Conservation (phyloP, 495 filamentous ascomycete genomes). For the Parathielavia hyrcaniae region DNA sequence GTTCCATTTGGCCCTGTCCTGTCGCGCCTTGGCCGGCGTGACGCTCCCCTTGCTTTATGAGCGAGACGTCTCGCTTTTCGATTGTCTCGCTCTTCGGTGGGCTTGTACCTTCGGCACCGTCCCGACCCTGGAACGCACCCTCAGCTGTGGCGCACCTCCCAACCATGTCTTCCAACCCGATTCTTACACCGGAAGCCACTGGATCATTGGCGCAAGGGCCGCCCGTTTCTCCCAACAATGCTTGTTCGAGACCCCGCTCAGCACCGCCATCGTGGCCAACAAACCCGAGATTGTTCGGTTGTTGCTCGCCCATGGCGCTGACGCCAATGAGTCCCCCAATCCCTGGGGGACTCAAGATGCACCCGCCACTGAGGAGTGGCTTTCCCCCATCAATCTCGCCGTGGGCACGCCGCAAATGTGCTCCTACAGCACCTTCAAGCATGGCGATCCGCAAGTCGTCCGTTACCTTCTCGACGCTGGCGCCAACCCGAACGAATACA, state of each 20-base stretch:
- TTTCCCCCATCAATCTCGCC: conserved; percentile 7
- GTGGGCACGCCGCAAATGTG: not conserved
- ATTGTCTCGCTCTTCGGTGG: conserved; percentile 22
- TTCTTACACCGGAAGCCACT: conserved; percentile 4
- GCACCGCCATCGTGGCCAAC: conserved; percentile 12
- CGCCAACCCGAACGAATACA: conserved; percentile 18
- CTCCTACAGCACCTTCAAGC: not conserved
- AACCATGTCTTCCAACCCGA: conserved; percentile 2
- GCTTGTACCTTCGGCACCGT: conserved; percentile 17
- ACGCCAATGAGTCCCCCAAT: conserved; percentile 1
- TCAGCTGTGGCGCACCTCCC: conserved; percentile 12
- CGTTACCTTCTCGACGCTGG: conserved; percentile 17
- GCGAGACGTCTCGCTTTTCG: conserved; percentile 18
- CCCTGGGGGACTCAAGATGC: not conserved
- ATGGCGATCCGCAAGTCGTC: conserved; percentile 11
- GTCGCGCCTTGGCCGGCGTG: conserved; percentile 4
- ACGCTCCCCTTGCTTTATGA: conserved; percentile 9
- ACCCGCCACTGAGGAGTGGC: no score
- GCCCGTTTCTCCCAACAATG: not conserved
- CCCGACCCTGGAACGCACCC: conserved; percentile 13
- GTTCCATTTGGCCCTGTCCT: conserved; percentile 17
- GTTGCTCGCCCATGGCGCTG: conserved; percentile 10
- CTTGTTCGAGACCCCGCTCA: conserved; percentile 9
- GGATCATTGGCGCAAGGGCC: conserved; percentile 2
- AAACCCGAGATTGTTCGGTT: conserved; percentile 11